These are phyloP conservation scores for Acanthamoeba triangularis DNA, from an alignment of 208 protist species.

Conservation along the genomic window DNA sequence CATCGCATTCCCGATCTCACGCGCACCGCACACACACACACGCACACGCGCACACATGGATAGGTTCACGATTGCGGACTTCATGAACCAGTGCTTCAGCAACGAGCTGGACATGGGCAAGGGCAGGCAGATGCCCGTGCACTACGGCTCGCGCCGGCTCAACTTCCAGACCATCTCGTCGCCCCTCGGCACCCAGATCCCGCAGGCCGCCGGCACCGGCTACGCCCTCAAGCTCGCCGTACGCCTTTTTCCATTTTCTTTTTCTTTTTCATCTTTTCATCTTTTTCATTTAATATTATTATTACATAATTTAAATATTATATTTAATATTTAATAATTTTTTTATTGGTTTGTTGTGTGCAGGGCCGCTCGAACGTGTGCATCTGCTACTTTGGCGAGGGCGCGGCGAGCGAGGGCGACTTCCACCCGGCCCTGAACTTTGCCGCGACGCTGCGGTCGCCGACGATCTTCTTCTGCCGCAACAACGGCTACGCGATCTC, in stretches of 20 bases:
- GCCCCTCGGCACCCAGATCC: constrained; percentile 97
- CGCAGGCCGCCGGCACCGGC: constrained; percentile 95
- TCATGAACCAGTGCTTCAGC: constrained; percentile 97
- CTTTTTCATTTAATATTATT: too few species aligned
- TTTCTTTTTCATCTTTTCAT: too few species aligned
- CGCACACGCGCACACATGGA: constrained; percentile 85
- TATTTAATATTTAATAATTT: too few species aligned
- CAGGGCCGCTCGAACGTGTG: constrained; percentile 91
- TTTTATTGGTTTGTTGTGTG: too few species aligned
- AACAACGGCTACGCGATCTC: constrained; percentile 98
- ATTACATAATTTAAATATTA: too few species aligned
- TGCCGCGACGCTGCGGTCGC: constrained; percentile 95
- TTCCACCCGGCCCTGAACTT: constrained; percentile 98
- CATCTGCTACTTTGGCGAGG: constrained; percentile 98
- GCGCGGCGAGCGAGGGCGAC: constrained; percentile 97
- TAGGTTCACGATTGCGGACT: constrained; percentile 95
- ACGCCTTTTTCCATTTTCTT: too few species aligned
- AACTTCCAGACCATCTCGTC: constrained; percentile 98
- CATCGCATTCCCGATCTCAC: too few species aligned
- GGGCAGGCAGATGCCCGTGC: constrained; percentile 98
- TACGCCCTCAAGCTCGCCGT: constrained; percentile 96
- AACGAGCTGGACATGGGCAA: constrained; percentile 93
- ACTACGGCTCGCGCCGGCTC: constrained; percentile 96
- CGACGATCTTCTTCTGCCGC: constrained; percentile 97
- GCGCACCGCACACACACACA: background rate